Evolutionary conservation across 1,284 basidiomycete genomes (phyloP).

Genomic region (Cryptococcus sp.): DNA sequence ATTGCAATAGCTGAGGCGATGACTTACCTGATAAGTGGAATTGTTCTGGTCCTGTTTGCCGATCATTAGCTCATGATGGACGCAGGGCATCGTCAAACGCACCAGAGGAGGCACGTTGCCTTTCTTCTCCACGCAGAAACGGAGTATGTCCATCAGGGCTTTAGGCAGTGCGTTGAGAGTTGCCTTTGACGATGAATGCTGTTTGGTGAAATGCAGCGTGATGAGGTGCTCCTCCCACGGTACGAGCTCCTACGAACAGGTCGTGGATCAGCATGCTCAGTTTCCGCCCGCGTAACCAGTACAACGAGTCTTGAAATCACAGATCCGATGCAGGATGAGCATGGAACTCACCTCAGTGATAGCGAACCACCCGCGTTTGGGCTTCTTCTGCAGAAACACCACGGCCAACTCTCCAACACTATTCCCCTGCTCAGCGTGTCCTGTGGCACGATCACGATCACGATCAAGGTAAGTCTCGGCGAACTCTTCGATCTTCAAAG

Average conservation of each 20-base stretch:
- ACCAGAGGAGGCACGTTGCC: constrained; percentile 42
- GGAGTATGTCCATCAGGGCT: constrained; percentile 40
- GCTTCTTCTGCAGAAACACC: constrained; percentile 47
- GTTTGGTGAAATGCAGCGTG: constrained; percentile 24
- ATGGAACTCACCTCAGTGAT: constrained; percentile 41
- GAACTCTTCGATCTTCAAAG: constrained; percentile 39
- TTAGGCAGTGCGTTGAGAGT: constrained; percentile 24
- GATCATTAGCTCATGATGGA: not conserved
- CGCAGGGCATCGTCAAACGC: constrained; percentile 22
- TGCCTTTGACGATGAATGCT: not conserved
- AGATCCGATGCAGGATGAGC: not conserved
- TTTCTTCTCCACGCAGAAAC: constrained; percentile 43
- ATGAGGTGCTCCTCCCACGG: constrained; percentile 53
- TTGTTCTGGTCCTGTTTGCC: constrained; percentile 31
- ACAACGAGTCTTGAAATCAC: not conserved
- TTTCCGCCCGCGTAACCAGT: too few relatives aligned
- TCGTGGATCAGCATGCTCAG: not conserved
- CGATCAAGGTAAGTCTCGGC: constrained; percentile 26
- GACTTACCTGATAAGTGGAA: constrained; percentile 37
- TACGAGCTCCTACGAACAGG: constrained; percentile 36
- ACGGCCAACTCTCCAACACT: constrained; percentile 42
- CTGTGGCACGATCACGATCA: not conserved
- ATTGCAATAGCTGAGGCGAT: not conserved
- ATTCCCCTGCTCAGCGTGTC: constrained; percentile 5
- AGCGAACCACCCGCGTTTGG: constrained; percentile 51